These are phyloP conservation scores for Tetrastigma voinierianum DNA, from an alignment of 164 flowering plant genomes.

Conservation along the genomic window DNA sequence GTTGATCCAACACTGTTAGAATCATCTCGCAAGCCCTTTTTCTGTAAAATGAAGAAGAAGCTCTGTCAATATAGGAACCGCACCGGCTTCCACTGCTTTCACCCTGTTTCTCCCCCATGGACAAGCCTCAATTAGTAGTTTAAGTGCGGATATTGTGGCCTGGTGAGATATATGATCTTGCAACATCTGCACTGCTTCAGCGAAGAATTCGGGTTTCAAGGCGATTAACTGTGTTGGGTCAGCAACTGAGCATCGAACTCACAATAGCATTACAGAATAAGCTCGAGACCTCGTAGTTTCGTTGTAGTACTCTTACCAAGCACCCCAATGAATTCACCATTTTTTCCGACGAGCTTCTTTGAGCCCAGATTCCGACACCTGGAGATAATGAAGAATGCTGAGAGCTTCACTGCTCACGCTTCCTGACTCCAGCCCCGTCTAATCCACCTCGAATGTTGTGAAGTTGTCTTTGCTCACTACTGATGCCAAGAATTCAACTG, in stretches of 20 bases:
- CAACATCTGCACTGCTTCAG: slow-evolving; percentile 39
- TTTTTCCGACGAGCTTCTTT: slow-evolving; percentile 18
- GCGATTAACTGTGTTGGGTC: slow-evolving; percentile 30
- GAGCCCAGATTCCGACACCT: slow-evolving; percentile 35
- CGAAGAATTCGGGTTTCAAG: slow-evolving; percentile 35
- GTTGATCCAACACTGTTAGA: slow-evolving; percentile 40
- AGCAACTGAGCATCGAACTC: slow-evolving; percentile 43
- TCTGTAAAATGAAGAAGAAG: slow-evolving; percentile 47
- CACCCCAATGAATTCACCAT: slow-evolving; percentile 32
- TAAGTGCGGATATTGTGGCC: slow-evolving; percentile 47
- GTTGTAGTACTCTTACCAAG: slow-evolving; percentile 32
- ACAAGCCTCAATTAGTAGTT: slow-evolving; percentile 30
- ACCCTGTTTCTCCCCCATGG: slow-evolving; percentile 63
- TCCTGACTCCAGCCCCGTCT: slow-evolving; percentile 3
- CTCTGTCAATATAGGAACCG: slow-evolving; percentile 47
- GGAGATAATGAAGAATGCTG: slow-evolving; percentile 29
- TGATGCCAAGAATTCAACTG: slow-evolving; percentile 39
- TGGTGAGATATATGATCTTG: slow-evolving; percentile 49
- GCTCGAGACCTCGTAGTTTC: slow-evolving; percentile 48
- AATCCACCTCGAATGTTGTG: not conserved
- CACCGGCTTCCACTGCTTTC: slow-evolving; percentile 64
- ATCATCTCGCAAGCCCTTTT: slow-evolving; percentile 40
- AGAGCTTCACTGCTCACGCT: slow-evolving; percentile 36
- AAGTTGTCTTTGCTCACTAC: slow-evolving; percentile 21
- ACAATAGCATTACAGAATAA: slow-evolving; percentile 46